A percentile compares a stretch with the other conserved stretches of the same genome.
Conservation (phyloP, 441 rosid species). For the Bocquillonia castaneifolia region DNA sequence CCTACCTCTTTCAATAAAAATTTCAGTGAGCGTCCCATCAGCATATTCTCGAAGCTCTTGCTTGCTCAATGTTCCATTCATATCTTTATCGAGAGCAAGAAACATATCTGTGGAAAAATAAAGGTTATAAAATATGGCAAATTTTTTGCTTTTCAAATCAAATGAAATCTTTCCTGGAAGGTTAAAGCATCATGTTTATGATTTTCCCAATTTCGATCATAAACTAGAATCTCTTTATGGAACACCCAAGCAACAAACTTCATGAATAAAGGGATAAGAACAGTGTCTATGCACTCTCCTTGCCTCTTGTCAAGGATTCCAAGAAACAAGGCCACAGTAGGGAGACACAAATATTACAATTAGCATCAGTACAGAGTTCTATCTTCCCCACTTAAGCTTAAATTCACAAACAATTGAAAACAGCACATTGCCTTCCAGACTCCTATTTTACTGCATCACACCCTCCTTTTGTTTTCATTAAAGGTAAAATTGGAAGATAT, state of each 20-base stretch:
- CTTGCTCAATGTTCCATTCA: constrained; percentile 87
- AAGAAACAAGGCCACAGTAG: background rate
- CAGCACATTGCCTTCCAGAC: background rate
- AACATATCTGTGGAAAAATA: constrained; percentile 63
- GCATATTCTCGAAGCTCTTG: constrained; percentile 96
- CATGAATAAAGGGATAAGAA: background rate
- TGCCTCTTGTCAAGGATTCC: background rate
- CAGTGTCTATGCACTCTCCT: background rate
- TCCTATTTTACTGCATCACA: background rate
- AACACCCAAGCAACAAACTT: background rate
- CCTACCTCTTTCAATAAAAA: constrained; percentile 91
- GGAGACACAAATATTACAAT: background rate
- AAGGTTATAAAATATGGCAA: background rate
- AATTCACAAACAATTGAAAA: background rate
- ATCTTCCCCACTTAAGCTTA: background rate
- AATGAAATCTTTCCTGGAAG: background rate
- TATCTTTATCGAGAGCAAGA: constrained; percentile 90
- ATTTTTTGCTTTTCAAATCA: background rate
- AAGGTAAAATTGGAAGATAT: background rate
- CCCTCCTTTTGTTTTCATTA: background rate
- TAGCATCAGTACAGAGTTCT: background rate
- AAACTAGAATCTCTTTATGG: background rate
- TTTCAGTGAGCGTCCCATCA: constrained; percentile 89
- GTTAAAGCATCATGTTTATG: background rate
- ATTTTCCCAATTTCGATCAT: background rate